Conservation (phyloP, 495 filamentous ascomycete species). For the Penicillium bovifimosum region DNA sequence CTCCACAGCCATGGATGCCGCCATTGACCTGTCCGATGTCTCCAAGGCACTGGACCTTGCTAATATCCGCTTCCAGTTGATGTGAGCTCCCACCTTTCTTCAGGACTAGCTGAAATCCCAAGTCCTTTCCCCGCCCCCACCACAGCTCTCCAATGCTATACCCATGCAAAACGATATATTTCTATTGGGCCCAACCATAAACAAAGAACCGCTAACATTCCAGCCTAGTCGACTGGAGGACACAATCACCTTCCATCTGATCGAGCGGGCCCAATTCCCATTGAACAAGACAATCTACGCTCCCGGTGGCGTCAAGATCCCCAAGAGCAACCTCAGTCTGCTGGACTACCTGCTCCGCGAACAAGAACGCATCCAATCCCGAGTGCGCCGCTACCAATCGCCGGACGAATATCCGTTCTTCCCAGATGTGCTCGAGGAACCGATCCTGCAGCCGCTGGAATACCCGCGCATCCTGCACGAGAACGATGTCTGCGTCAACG, state of each 20-base stretch:
- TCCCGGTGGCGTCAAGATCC: slow-evolving; percentile 73
- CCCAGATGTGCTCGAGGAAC: slow-evolving; percentile 69
- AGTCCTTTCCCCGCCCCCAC: slow-evolving; percentile 10
- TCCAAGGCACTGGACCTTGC: slow-evolving; percentile 80
- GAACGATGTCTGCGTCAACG: slow-evolving; percentile 90
- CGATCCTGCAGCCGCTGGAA: slow-evolving; percentile 78
- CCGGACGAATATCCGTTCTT: slow-evolving; percentile 99
- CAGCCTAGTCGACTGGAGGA: slow-evolving; percentile 83
- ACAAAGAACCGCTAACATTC: slow-evolving; percentile 5
- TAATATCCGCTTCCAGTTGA: slow-evolving; percentile 92
- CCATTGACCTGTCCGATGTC: slow-evolving; percentile 81
- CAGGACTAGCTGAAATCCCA: not conserved
- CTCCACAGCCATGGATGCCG: slow-evolving; percentile 65
- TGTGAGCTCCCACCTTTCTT: slow-evolving; percentile 50
- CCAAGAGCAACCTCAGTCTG: slow-evolving; percentile 67
- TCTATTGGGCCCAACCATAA: not conserved
- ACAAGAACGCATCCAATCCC: slow-evolving; percentile 87
- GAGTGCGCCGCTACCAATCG: slow-evolving; percentile 89
- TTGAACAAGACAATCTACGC: slow-evolving; percentile 83
- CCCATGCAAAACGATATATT: not conserved
- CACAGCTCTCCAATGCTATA: slow-evolving; percentile 1
- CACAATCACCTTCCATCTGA: slow-evolving; percentile 96
- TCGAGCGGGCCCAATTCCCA: slow-evolving; percentile 96
- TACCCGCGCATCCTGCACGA: slow-evolving; percentile 90
- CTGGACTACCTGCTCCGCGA: slow-evolving; percentile 89